phyloP scores from a whole-genome alignment of 192 early-diverging fungal genomes.

The Linnemannia schmuckeri region DNA sequence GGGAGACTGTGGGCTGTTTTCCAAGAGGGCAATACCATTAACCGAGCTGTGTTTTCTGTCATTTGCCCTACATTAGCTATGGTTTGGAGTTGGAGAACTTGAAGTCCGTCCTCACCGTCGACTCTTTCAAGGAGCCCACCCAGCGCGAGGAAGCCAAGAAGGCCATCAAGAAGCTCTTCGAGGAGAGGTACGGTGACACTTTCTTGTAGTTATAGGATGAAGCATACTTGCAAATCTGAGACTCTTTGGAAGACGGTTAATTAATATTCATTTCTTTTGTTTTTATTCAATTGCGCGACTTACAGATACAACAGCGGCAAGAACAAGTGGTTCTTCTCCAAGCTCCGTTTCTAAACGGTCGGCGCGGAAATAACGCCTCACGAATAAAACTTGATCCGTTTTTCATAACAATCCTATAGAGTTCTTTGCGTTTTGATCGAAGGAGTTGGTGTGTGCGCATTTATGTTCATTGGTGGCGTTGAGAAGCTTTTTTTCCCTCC shows the following conservation, averaged over 20 bases:
- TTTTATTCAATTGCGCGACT: neutral
- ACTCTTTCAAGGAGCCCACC: constrained; percentile 95
- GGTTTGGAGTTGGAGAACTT: constrained; percentile 95
- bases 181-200: constrained; percentile 73
- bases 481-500: too few species aligned
- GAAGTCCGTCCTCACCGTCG: constrained; percentile 87
- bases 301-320: constrained; percentile 93
- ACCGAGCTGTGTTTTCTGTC: neutral
- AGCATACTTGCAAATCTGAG: too few species aligned
- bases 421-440: neutral
- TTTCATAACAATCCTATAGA: neutral
- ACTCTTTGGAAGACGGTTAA: too few species aligned
- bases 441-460: neutral
- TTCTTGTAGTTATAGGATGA: neutral
- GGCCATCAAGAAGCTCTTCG: constrained; percentile 95
- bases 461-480: neutral
- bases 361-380: constrained; percentile 7
- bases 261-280: neutral
- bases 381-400: constrained; percentile 43
- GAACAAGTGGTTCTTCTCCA: constrained; percentile 99
- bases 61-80: constrained; percentile 67
- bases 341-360: constrained; percentile 90
- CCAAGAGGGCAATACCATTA: too few species aligned
- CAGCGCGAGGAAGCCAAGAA: constrained; percentile 93
- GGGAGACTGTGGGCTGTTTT: too few species aligned